Conservation (phyloP, 306 rosid genomes). For the Erythrophleum fordii region DNA sequence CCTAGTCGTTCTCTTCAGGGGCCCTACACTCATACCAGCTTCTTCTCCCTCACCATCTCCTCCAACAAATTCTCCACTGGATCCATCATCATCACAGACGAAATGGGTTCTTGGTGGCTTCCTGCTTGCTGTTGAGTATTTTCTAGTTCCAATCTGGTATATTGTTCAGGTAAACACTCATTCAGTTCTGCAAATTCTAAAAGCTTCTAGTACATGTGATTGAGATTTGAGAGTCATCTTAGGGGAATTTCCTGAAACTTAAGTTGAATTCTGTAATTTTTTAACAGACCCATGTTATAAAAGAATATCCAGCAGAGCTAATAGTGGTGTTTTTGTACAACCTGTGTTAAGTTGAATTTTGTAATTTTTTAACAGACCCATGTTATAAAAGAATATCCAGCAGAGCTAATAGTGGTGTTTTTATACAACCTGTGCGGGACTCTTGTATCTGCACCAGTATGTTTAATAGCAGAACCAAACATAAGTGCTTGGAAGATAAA, state of each 20-base stretch:
- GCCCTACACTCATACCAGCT: slow-evolving; percentile 40
- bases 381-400: slow-evolving; percentile 38
- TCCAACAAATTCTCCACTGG: background rate
- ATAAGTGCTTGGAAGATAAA: slow-evolving; percentile 52
- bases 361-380: background rate
- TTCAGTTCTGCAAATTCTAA: background rate
- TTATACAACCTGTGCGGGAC: slow-evolving; percentile 52
- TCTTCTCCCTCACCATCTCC: background rate
- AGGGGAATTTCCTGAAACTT: background rate
- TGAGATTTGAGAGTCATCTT: background rate
- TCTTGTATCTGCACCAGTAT: slow-evolving; percentile 52
- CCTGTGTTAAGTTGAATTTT: slow-evolving; percentile 30
- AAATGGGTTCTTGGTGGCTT: slow-evolving; percentile 54
- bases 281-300: background rate
- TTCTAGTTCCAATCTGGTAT: slow-evolving; percentile 39
- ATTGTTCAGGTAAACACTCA: slow-evolving; percentile 47
- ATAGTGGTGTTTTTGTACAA: slow-evolving; percentile 53
- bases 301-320: slow-evolving; percentile 53
- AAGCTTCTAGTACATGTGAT: background rate
- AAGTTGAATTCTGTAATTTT: background rate
- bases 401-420: slow-evolving; percentile 54
- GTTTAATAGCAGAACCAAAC: slow-evolving; percentile 54
- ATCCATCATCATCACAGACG: background rate
- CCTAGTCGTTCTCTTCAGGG: slow-evolving; percentile 52
- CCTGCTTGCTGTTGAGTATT: slow-evolving; percentile 36